A percentile compares a stretch with the other conserved stretches of the same genome.
These are phyloP conservation scores for Clarkia xantiana DNA, from an alignment of 345 rosid species.

Conservation along the genomic window DNA sequence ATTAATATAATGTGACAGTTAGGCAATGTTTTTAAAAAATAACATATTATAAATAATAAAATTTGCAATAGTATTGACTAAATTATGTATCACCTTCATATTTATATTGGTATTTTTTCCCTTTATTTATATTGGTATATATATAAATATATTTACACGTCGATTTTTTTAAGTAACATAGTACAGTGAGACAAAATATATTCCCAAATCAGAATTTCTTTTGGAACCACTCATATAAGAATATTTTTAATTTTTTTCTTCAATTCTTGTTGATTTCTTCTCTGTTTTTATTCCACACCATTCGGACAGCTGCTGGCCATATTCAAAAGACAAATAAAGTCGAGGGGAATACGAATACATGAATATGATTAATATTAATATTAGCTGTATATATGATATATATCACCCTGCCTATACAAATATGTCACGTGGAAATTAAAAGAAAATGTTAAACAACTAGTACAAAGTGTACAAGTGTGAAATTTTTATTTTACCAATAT, in stretches of 20 bases:
- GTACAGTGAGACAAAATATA: slow-evolving; percentile 10
- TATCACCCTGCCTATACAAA: not conserved
- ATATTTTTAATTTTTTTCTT: not conserved
- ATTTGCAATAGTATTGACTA: no score
- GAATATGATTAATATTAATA: not conserved
- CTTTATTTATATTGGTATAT: no score
- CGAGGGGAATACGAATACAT: slow-evolving; percentile 10
- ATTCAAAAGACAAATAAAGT: slow-evolving; percentile 11
- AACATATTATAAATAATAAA: no score
- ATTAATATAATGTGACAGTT: no score
- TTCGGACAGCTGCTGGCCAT: slow-evolving; percentile 9
- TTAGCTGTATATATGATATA: slow-evolving; percentile 14
- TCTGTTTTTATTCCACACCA: slow-evolving; percentile 16
- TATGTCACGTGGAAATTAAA: not conserved
- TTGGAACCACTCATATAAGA: slow-evolving; percentile 11
- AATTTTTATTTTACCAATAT: not conserved
- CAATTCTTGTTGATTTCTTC: slow-evolving; percentile 10
- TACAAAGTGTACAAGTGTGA: not conserved
- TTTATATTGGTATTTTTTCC: no score
- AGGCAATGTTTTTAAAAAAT: no score
- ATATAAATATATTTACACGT: no score
- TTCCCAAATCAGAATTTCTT: slow-evolving; percentile 24
- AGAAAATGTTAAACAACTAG: not conserved
- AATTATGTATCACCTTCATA: no score
- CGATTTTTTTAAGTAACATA: not conserved